Conservation (phyloP, 164 flowering plant genomes). For the grape (Vitis vinifera) region ASM3070453v1 NC_081811.1:23256501-23257000, state of each 20-base stretch:
- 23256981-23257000: too few relatives aligned
- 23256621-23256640: conserved; percentile 12
- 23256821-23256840: background rate
- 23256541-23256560: too few relatives aligned
- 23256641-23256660: conserved; percentile 1
- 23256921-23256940: too few relatives aligned
- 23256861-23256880: background rate
- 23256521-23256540: background rate
- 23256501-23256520: background rate
- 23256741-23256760: conserved; percentile 8
- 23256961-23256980: too few relatives aligned
- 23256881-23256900: too few relatives aligned
- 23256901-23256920: too few relatives aligned
- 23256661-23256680: background rate
- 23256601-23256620: conserved; percentile 7
- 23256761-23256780: conserved; percentile 6
- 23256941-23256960: too few relatives aligned
- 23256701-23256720: background rate
- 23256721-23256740: background rate
- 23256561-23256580: too few relatives aligned
- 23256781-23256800: conserved; percentile 27
- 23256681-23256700: conserved; percentile 9
- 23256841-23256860: background rate
- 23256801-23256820: conserved; percentile 12
- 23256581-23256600: too few relatives aligned